Conservation (phyloP, 805 yeast genomes). For the Wickerhamomyces chambardii region DNA sequence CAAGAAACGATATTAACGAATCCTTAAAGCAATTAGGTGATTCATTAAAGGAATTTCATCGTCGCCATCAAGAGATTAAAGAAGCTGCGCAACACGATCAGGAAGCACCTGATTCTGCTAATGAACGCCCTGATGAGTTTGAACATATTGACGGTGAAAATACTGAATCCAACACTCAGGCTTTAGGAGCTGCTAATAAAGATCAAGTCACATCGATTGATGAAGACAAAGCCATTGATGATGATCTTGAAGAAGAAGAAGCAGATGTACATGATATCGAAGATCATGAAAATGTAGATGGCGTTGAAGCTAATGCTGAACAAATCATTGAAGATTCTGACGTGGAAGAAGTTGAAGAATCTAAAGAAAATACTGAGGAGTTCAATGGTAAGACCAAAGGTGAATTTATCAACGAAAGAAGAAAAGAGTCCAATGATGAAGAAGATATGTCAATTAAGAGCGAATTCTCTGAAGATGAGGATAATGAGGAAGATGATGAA, state of each 20-base stretch:
- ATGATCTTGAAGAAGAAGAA: constrained; percentile 35
- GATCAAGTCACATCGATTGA: constrained; percentile 73
- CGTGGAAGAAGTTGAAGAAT: constrained; percentile 20
- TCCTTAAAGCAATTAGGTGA: constrained; percentile 87
- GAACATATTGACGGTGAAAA: constrained; percentile 78
- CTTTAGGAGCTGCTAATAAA: constrained; percentile 80
- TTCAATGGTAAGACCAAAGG: constrained; percentile 40
- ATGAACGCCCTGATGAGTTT: constrained; percentile 75
- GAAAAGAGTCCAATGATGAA: constrained; percentile 10
- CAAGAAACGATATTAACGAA: constrained; percentile 63
- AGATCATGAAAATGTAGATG: constrained; percentile 23
- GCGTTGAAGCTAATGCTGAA: constrained; percentile 20
- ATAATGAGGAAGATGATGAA: too few species aligned
- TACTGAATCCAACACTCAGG: constrained; percentile 77
- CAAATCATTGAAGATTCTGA: constrained; percentile 11
- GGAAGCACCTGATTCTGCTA: constrained; percentile 39
- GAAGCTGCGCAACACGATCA: constrained; percentile 50
- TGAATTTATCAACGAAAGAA: constrained; percentile 41
- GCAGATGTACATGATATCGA: constrained; percentile 13
- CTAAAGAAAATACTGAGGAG: constrained; percentile 29
- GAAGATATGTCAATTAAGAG: constrained; percentile 21
- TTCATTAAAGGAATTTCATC: constrained; percentile 83
- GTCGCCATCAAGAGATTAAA: constrained; percentile 80
- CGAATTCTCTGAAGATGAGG: constrained; percentile 22
- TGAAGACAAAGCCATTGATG: constrained; percentile 77